phyloP scores from a whole-genome alignment of 1,139 yeast genomes.

The Insectozyma bohioensis region DNA sequence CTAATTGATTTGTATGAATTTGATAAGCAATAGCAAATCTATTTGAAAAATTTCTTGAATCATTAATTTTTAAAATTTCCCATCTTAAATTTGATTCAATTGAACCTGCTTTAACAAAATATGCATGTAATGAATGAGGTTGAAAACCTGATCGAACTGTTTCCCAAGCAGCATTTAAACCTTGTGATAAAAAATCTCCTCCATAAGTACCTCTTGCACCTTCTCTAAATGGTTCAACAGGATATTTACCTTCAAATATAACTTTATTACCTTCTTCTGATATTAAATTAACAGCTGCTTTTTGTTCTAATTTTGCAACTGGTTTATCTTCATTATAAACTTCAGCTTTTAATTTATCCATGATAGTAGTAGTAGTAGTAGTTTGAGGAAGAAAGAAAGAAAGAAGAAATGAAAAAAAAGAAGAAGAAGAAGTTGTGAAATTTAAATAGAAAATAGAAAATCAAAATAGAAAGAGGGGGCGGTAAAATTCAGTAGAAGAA shows the following conservation, averaged over 20 bases:
- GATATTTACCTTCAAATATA: conserved; percentile 31
- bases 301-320: conserved; percentile 14
- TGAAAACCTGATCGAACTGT: conserved; percentile 29
- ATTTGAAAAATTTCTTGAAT: conserved; percentile 38
- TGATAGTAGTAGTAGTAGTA: conserved; percentile 1
- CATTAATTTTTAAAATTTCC: conserved; percentile 32
- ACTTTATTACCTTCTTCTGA: conserved; percentile 10
- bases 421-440: too few relatives aligned
- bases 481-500: too few relatives aligned
- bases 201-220: conserved; percentile 42
- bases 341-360: conserved; percentile 12
- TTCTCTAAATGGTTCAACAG: conserved; percentile 32
- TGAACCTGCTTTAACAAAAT: conserved; percentile 41
- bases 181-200: conserved; percentile 40
- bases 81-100: conserved; percentile 31
- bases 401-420: too few relatives aligned
- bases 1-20: conserved; percentile 27
- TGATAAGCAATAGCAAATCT: conserved; percentile 38
- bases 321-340: conserved; percentile 13
- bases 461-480: too few relatives aligned
- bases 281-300: conserved; percentile 9
- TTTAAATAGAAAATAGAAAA: too few relatives aligned
- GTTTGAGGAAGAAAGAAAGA: too few relatives aligned
- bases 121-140: conserved; percentile 42
- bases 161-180: conserved; percentile 39